Evolutionary conservation across 176 grass and related monocot species (phyloP).

Genomic region (Saccharum officinarum): DNA sequence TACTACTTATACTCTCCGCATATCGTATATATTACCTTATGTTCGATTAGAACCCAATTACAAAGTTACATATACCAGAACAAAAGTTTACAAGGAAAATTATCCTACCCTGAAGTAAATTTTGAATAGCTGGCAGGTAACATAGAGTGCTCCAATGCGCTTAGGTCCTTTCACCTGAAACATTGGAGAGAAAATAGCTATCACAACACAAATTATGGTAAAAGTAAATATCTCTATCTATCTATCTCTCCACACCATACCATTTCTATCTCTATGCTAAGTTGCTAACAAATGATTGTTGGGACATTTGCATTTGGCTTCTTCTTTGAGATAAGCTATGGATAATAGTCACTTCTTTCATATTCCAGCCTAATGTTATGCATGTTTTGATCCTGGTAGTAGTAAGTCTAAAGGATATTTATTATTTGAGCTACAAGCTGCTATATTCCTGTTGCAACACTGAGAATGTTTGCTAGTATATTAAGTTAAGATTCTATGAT

Average conservation of each 20-base stretch:
- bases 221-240: neutral
- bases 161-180: conserved; percentile 95
- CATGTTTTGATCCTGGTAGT: neutral
- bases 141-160: conserved; percentile 88
- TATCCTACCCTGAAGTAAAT: conserved; percentile 87
- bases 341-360: neutral
- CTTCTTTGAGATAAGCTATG: neutral
- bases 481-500: neutral
- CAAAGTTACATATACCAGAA: neutral
- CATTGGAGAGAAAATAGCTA: conserved; percentile 21
- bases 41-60: neutral
- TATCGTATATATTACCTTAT: neutral
- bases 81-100: conserved; percentile 12
- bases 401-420: neutral
- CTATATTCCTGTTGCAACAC: neutral
- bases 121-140: conserved; percentile 97
- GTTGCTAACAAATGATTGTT: neutral
- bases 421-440: neutral
- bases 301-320: neutral
- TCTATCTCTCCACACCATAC: neutral
- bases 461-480: neutral
- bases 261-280: neutral
- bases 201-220: neutral
- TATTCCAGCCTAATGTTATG: neutral
- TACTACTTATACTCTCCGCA: neutral